A percentile compares a stretch with the other conserved stretches of the same genome.
Evolutionary conservation across 257 asterid genomes (phyloP).

Genomic region (Rauvolfia tetraphylla): DNA sequence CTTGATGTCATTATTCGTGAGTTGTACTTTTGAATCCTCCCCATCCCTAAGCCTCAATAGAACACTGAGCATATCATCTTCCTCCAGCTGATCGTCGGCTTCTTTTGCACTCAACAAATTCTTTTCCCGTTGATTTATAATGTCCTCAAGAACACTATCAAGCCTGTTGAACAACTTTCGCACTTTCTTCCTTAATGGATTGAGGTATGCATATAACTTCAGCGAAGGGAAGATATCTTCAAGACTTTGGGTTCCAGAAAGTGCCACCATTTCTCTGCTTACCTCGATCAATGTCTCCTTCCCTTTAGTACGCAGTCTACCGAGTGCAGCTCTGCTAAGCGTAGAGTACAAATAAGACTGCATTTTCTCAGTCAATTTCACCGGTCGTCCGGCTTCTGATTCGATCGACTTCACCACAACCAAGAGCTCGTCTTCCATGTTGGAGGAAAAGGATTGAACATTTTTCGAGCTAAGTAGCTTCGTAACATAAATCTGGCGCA

Average conservation of each 20-base stretch:
- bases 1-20: conserved; percentile 3
- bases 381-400: too few species aligned
- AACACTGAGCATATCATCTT: conserved; percentile 4
- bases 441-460: conserved; percentile 6
- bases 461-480: conserved; percentile 14
- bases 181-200: neutral
- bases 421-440: conserved; percentile 14
- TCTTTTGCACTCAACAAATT: neutral
- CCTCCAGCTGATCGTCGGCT: neutral
- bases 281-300: too few species aligned
- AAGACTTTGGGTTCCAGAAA: too few species aligned
- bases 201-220: neutral
- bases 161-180: neutral
- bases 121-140: neutral
- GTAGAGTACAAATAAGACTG: too few species aligned
- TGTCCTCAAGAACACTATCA: too few species aligned
- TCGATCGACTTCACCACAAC: neutral
- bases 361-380: too few species aligned
- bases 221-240: neutral
- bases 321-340: too few species aligned
- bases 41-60: neutral
- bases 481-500: conserved; percentile 16
- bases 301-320: too few species aligned
- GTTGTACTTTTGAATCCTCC: neutral
- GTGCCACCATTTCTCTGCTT: too few species aligned